Evolutionary conservation across 2,329 filamentous ascomycete genomes (phyloP).

Genomic region (Paecilomyces variotii): DNA sequence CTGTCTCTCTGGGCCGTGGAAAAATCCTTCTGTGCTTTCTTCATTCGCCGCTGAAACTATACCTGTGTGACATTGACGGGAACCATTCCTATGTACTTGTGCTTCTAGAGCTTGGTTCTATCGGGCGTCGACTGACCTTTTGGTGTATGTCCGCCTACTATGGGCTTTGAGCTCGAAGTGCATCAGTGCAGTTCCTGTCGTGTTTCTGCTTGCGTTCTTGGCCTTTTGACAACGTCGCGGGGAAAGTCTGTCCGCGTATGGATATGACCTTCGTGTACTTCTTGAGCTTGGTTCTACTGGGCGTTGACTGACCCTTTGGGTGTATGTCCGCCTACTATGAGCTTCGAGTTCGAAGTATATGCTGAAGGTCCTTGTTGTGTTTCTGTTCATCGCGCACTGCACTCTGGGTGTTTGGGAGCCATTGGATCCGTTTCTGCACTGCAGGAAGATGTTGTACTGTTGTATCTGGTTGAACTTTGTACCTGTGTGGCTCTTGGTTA

Average conservation of each 20-base stretch:
- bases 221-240: too few relatives aligned
- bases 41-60: background rate
- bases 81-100: background rate
- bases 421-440: background rate
- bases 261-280: background rate
- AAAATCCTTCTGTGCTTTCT: background rate
- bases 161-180: background rate
- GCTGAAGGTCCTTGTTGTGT: background rate
- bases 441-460: background rate
- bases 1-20: background rate
- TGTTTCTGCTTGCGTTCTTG: background rate
- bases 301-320: slow-evolving; percentile 8
- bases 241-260: too few relatives aligned
- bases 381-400: background rate
- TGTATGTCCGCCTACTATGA: slow-evolving; percentile 5
- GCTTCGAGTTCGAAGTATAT: slow-evolving; percentile 1
- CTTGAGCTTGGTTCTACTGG: slow-evolving; percentile 2
- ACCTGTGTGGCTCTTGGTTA: background rate
- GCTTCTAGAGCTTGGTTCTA: slow-evolving; percentile 1
- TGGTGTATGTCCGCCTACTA: slow-evolving; percentile 5
- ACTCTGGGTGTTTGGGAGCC: background rate
- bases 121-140: slow-evolving; percentile 7
- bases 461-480: background rate
- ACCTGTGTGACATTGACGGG: background rate
- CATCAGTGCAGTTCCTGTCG: background rate